Percentiles rank a stretch among this genome's conserved stretches.
These are phyloP conservation scores for Medakamo hakoo DNA, from an alignment of 139 green algal species.

Conservation along the genomic window DNA sequence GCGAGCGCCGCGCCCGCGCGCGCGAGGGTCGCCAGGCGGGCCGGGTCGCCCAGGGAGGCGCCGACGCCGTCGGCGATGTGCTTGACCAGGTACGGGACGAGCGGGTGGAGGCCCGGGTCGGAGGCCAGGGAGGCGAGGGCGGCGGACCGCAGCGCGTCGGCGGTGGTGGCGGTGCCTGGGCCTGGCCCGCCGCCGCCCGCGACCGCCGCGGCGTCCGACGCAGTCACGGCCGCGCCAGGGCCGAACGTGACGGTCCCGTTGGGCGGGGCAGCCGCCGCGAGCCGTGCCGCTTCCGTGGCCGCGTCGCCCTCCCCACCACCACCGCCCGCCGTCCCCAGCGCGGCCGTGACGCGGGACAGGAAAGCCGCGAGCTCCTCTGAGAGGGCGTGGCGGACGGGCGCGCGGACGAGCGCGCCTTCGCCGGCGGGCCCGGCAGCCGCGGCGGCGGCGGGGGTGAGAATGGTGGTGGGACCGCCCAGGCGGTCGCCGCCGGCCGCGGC, in stretches of 20 bases:
- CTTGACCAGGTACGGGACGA: slow-evolving; percentile 69
- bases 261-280: too few species aligned
- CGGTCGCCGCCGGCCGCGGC: too few species aligned
- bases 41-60: slow-evolving; percentile 11
- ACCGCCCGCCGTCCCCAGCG: slow-evolving; percentile 11
- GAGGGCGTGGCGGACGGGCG: slow-evolving; percentile 56
- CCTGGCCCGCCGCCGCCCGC: not conserved
- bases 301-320: not conserved
- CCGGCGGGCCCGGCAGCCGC: slow-evolving; percentile 1
- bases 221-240: slow-evolving; percentile 3
- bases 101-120: slow-evolving; percentile 48
- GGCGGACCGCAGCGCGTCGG: slow-evolving; percentile 2
- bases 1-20: slow-evolving; percentile 33
- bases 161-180: too few species aligned
- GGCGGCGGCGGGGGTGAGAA: not conserved
- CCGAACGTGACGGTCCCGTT: too few species aligned
- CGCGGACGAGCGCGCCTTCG: slow-evolving; percentile 19
- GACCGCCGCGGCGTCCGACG: not conserved
- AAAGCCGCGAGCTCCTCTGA: slow-evolving; percentile 62
- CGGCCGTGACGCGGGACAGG: slow-evolving; percentile 34
- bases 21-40: slow-evolving; percentile 20
- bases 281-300: too few species aligned
- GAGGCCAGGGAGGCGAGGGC: slow-evolving; percentile 6
- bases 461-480: not conserved
- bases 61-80: slow-evolving; percentile 47